Conservation (phyloP, 1,139 yeast genomes). For the Protomyces lactucae-debilis region DNA sequence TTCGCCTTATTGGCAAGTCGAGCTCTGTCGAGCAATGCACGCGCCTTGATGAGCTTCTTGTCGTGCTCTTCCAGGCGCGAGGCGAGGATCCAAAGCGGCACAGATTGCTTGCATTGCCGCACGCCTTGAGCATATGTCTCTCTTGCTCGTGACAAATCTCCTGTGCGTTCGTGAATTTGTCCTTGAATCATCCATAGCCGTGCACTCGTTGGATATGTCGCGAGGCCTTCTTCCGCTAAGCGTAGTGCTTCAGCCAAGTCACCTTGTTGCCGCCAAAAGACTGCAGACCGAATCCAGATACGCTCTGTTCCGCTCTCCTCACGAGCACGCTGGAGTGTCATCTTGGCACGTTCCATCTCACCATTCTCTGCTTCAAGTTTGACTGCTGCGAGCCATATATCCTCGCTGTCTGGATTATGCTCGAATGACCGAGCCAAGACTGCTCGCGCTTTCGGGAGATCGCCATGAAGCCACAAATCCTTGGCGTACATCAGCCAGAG, state of each 20-base stretch:
- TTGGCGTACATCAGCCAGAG: conserved; percentile 68
- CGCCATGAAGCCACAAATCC: conserved; percentile 53
- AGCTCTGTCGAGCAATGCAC: conserved; percentile 70
- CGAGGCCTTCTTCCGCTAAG: conserved; percentile 47
- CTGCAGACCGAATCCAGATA: conserved; percentile 62
- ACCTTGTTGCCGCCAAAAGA: conserved; percentile 48
- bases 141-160: conserved; percentile 45
- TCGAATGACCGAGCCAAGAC: conserved; percentile 51
- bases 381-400: conserved; percentile 65
- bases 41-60: conserved; percentile 52
- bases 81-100: conserved; percentile 55
- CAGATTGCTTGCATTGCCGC: conserved; percentile 45
- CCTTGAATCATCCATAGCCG: conserved; percentile 58
- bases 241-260: conserved; percentile 41
- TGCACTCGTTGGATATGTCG: conserved; percentile 46
- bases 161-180: conserved; percentile 46
- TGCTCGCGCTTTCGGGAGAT: conserved; percentile 50
- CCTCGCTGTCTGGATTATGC: conserved; percentile 47
- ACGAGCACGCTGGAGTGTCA: conserved; percentile 46
- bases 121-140: conserved; percentile 51
- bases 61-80: conserved; percentile 48
- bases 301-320: conserved; percentile 43
- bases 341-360: conserved; percentile 44
- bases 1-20: conserved; percentile 49
- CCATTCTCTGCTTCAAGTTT: conserved; percentile 53